Conservation (phyloP, 306 rosid species). For the Vicia villosa region DNA sequence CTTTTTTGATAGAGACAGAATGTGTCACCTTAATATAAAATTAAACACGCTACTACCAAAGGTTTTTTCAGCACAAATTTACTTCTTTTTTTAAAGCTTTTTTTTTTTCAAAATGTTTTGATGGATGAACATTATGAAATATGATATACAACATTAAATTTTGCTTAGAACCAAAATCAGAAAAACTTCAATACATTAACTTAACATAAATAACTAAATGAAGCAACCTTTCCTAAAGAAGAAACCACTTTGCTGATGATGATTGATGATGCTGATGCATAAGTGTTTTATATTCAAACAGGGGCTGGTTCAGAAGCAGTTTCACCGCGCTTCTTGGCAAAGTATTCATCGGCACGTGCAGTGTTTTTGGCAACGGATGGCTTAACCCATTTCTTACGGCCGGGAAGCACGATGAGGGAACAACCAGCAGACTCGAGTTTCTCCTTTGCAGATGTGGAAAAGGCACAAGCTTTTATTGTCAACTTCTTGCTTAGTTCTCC, state of each 20-base stretch:
- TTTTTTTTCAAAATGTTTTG: slow-evolving; percentile 4
- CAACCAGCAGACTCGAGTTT: slow-evolving; percentile 88
- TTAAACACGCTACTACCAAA: slow-evolving; percentile 5
- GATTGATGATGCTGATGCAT: background rate
- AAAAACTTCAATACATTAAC: slow-evolving; percentile 22
- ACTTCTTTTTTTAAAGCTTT: background rate
- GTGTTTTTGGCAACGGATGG: slow-evolving; percentile 89
- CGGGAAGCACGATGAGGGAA: slow-evolving; percentile 78
- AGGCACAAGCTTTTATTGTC: slow-evolving; percentile 80
- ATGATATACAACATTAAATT: slow-evolving; percentile 29
- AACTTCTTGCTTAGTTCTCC: slow-evolving; percentile 84
- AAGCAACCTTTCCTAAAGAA: slow-evolving; percentile 20
- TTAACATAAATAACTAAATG: background rate
- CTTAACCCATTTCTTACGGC: slow-evolving; percentile 97
- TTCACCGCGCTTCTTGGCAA: slow-evolving; percentile 85
- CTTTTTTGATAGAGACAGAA: slow-evolving; percentile 6
- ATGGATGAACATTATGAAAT: slow-evolving; percentile 32
- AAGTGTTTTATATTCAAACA: slow-evolving; percentile 40
- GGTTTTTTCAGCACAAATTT: slow-evolving; percentile 14
- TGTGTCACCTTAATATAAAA: slow-evolving; percentile 10
- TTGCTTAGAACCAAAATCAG: slow-evolving; percentile 15
- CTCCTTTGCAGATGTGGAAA: slow-evolving; percentile 83
- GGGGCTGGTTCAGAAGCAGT: slow-evolving; percentile 58
- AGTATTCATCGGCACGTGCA: slow-evolving; percentile 96
- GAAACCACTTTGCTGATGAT: slow-evolving; percentile 14